Conservation (phyloP, 768 basidiomycete genomes). For the Dendrothele bispora region DNA sequence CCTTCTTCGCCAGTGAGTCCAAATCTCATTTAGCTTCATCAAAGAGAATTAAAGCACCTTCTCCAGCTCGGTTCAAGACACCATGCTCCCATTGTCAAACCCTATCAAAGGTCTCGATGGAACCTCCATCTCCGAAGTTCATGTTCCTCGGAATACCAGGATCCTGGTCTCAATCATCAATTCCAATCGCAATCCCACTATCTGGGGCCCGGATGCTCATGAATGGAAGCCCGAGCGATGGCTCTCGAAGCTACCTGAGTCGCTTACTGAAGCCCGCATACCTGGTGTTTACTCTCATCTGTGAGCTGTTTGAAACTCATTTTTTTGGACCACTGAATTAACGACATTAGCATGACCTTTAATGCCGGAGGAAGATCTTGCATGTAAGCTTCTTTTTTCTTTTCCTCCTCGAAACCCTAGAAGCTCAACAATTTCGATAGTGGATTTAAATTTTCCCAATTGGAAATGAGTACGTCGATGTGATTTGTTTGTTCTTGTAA, state of each 20-base stretch:
- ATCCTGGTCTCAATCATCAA: slow-evolving; percentile 25
- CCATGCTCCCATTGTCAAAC: slow-evolving; percentile 31
- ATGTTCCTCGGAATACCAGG: slow-evolving; percentile 25
- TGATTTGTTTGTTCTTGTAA: too few species aligned
- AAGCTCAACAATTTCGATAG: too few species aligned
- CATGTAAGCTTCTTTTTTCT: too few species aligned
- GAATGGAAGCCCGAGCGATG: slow-evolving; percentile 49
- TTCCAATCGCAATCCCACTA: slow-evolving; percentile 31
- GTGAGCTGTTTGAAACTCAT: slow-evolving; percentile 18
- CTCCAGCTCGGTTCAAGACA: slow-evolving; percentile 26
- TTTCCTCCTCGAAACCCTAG: too few species aligned
- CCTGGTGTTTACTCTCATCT: slow-evolving; percentile 34
- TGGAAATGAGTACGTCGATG: too few species aligned
- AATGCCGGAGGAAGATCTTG: slow-evolving; percentile 39
- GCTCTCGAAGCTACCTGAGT: slow-evolving; percentile 31
- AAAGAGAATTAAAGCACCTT: not conserved
- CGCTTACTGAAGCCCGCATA: slow-evolving; percentile 27
- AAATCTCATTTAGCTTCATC: not conserved
- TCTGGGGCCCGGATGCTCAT: slow-evolving; percentile 42
- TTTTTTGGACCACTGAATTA: not conserved
- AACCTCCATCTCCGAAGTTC: slow-evolving; percentile 14
- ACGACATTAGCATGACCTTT: slow-evolving; percentile 38
- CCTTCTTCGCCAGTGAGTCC: slow-evolving; percentile 22
- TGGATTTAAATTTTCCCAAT: too few species aligned
- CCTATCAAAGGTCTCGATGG: slow-evolving; percentile 31